These are phyloP conservation scores for Sporothrix luriei DNA, from an alignment of 2,329 filamentous ascomycete genomes.

Conservation along the genomic window DNA sequence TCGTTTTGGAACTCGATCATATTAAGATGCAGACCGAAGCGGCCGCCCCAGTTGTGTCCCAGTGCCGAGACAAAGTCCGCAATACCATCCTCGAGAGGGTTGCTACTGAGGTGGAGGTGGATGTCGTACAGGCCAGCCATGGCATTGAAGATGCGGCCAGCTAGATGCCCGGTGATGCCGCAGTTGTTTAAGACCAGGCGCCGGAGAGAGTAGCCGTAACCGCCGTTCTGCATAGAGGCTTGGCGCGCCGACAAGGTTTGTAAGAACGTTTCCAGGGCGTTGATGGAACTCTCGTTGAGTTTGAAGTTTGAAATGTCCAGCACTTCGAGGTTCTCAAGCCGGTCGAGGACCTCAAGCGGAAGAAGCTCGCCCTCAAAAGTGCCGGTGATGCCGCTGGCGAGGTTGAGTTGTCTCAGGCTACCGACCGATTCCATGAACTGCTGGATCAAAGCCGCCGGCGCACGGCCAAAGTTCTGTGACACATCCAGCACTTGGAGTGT, in stretches of 20 bases:
- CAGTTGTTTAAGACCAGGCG: slow-evolving; percentile 56
- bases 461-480: slow-evolving; percentile 56
- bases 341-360: slow-evolving; percentile 48
- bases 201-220: slow-evolving; percentile 37
- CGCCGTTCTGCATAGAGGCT: slow-evolving; percentile 23
- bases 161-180: slow-evolving; percentile 54
- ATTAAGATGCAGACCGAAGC: slow-evolving; percentile 55
- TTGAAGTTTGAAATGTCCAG: slow-evolving; percentile 59
- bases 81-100: slow-evolving; percentile 57
- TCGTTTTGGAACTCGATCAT: slow-evolving; percentile 62
- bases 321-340: slow-evolving; percentile 54
- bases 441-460: slow-evolving; percentile 53
- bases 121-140: slow-evolving; percentile 53
- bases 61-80: slow-evolving; percentile 55
- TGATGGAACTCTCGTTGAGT: slow-evolving; percentile 49
- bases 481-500: slow-evolving; percentile 55
- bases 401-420: slow-evolving; percentile 53
- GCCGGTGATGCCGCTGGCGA: slow-evolving; percentile 56
- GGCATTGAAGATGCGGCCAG: slow-evolving; percentile 54
- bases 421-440: slow-evolving; percentile 49
- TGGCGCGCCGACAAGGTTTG: slow-evolving; percentile 33
- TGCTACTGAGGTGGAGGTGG: slow-evolving; percentile 55
- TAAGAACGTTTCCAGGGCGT: slow-evolving; percentile 53
- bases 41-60: slow-evolving; percentile 49
- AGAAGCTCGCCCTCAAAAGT: slow-evolving; percentile 51